Base-by-base conservation (phyloP, 1,139 yeast genomes). In the Pichia sp. region DNA sequence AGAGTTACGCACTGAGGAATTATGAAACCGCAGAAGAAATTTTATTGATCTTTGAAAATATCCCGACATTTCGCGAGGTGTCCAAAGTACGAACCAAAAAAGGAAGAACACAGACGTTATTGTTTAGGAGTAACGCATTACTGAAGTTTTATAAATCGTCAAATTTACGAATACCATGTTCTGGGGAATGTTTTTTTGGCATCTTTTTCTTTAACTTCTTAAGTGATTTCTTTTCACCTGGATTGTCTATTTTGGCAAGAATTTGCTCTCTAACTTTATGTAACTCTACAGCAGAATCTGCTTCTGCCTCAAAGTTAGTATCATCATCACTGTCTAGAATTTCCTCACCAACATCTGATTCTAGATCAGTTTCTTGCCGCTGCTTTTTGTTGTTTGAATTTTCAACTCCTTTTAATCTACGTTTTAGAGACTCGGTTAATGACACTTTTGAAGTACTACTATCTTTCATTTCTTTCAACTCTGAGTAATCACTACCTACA, bases 131-230 rank as follows among this genome's bases (percentile, higher is more conserved):
- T 14, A 14, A 14, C 30, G 15, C 17, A 26, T 7, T 14, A 8
- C n/a, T n/a, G n/a, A n/a, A n/a, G 7, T 9, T 26, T n/a, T 63
- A 78, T 42, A 79, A 61, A 39, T 71, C 86, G n/a, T 79, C 86
- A 51, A 81, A 81, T 46, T 64, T 71, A 33, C 74, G 67, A 41
- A 83, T 82, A 0, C 91, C 89, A 48, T 79, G 84, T 45, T 77
- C 79, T 40, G 72, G 78, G 36, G 64, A 68, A 47, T 72, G 78
- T 50, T 52, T 50, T 62, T 63, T 46, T 51, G 55, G n/a, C n/a
- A n/a, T n/a, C 46, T 62, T 64, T 52, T 58, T 64, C 48, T 51
- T 52, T 31, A 3, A 12, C n/a, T 7, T 21, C 19, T 11, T 31
- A 7, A 11, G 7, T 7, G 48, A 51, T n/a, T 45, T 44, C 3